Base-by-base conservation (phyloP, 345 rosid species). In the Hibiscus tridactylites region DNA sequence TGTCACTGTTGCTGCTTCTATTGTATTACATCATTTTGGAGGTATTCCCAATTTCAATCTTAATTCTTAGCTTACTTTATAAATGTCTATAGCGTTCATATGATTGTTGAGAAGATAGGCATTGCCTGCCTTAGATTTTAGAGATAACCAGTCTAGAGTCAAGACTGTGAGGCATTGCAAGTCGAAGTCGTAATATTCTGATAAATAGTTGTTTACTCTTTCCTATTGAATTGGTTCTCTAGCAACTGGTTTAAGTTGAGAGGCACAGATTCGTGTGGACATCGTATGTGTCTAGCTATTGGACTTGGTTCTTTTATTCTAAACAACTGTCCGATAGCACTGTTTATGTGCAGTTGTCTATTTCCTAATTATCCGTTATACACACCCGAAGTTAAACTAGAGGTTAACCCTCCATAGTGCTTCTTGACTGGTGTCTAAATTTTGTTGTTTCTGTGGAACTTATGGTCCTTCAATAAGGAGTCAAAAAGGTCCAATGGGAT, bases 1-100 rank as follows among this genome's bases (percentile, higher is more conserved):
- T 87, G 99, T 95, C 75, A 92, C 99, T 6, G 87, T 95, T 15
- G 99, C 99, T 9, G 99, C 99, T 77, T 95, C 98, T 57, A 92
- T 92, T 12, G 96, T 90, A 61, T 77, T 95, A 80, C 99, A 92
- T 85, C 97, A 90, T 58, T 95, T 95, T 80, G 98, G 92, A 89
- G 98, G 96, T 95, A 84, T 33, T 33, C 37, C 37, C 37, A 5
- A 5, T 33, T 33, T 33, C 37, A 33, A 0, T 33, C 37, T 33
- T 28, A 28, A 28, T 28, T 28, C 3, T 28, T 28, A 28, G 31
- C 37, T 33, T 33, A 33, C 6, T 33, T 33, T 13, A 49, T 49
- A 49, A 33, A 33, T 33, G 37, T 33, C 37, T 33, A 28, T 28
- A 33, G 6, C 37, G 4, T 33, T 4, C 37, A 39, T 39, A 31